Evolutionary conservation across 164 flowering plant genomes (phyloP).

Genomic region (Tetracentron sinense): DNA sequence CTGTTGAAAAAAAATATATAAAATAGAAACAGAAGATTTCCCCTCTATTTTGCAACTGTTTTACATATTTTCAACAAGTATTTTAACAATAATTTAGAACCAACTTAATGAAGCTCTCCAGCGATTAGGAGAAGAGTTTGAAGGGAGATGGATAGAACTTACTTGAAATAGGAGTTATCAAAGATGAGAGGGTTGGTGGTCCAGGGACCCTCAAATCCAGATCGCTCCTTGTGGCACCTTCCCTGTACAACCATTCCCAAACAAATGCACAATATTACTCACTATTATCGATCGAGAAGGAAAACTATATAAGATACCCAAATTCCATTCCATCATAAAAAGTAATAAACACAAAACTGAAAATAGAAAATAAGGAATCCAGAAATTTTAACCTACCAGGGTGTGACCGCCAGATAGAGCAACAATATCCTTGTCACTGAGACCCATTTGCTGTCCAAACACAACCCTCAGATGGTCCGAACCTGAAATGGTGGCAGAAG

Average conservation of each 20-base stretch:
- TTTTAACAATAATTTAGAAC: too few relatives aligned
- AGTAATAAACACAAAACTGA: not conserved
- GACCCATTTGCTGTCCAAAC: constrained; percentile 46
- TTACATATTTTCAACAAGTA: too few relatives aligned
- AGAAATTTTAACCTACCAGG: constrained; percentile 25
- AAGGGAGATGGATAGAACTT: too few relatives aligned
- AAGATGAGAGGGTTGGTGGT: constrained; percentile 50
- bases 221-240: constrained; percentile 62
- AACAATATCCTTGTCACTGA: constrained; percentile 50
- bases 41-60: too few relatives aligned
- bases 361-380: not conserved
- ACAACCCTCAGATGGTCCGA: constrained; percentile 50
- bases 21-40: too few relatives aligned
- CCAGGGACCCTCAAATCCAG: constrained; percentile 74
- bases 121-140: too few relatives aligned
- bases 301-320: too few relatives aligned
- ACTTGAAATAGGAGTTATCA: constrained; percentile 60
- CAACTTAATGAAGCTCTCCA: too few relatives aligned
- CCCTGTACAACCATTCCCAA: constrained; percentile 30
- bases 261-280: too few relatives aligned
- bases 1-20: constrained; percentile 24
- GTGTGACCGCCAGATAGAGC: constrained; percentile 64
- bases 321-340: too few relatives aligned
- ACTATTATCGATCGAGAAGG: too few relatives aligned
- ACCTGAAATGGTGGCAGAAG: constrained; percentile 25